These are phyloP conservation scores for Mycena amicta DNA, from an alignment of 768 basidiomycete species.

Conservation along the genomic window DNA sequence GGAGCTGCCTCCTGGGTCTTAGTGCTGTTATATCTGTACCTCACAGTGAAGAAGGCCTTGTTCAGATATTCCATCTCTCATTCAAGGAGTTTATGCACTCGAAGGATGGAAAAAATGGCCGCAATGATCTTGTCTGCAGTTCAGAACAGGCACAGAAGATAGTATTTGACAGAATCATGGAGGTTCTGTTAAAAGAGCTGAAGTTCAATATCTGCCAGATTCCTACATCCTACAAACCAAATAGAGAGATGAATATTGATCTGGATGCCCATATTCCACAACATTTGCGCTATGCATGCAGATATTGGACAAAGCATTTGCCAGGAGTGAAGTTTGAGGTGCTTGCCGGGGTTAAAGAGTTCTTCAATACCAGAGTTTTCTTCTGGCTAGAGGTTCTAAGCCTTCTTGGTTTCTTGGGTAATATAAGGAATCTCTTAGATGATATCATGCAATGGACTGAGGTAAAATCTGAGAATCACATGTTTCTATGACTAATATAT, in stretches of 20 bases:
- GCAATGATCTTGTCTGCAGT: not conserved
- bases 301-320: not conserved
- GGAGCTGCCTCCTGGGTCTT: not conserved
- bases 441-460: too few species aligned
- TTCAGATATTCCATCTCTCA: not conserved
- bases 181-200: not conserved
- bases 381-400: not conserved
- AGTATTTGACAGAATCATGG: not conserved
- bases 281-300: not conserved
- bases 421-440: too few species aligned
- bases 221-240: not conserved
- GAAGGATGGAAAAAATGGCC: not conserved
- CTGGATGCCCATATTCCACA: not conserved
- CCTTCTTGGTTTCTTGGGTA: not conserved
- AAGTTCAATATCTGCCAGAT: not conserved
- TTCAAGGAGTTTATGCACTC: not conserved
- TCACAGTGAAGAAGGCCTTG: not conserved
- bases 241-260: not conserved
- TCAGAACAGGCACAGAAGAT: not conserved
- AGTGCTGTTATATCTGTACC: not conserved
- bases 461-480: too few species aligned
- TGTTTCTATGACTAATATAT: too few species aligned
- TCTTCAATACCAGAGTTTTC: not conserved
- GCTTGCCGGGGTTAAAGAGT: not conserved
- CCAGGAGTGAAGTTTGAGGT: not conserved